Base-by-base conservation (phyloP, 1,284 basidiomycete species). In the Mycena sp. region DNA sequence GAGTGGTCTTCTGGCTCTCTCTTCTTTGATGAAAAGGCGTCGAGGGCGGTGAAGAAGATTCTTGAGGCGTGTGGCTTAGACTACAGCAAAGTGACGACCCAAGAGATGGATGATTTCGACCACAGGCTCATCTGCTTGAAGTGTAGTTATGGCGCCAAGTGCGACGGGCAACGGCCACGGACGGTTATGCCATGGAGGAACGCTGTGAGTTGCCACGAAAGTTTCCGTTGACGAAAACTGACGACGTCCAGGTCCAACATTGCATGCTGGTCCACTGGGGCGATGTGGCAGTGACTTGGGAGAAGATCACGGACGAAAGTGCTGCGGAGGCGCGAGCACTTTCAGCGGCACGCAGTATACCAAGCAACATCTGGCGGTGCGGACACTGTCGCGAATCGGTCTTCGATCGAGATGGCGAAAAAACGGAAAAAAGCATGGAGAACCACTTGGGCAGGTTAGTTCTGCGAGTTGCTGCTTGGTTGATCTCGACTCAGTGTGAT, bases 41-140 rank as follows among this genome's bases (percentile, higher is more conserved):
- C 70, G 48, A 67, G 62, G 32, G 71, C 67, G 12, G 76, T 76
- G 12, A 63, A 62, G 41, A 70, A 68, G 21, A 65, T 80, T 19
- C 37, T 80, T 17, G 63, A 71, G 40, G 72, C 72, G 11, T 77
- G 75, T 62, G 69, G 67, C 6, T 54, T 77, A 65, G 63, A 73
- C 50, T 49, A 61, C n/a, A 30, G 23, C 25, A 17, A 29, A 6
- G 56, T 35, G 37, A 73, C 73, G 37, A 75, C 69, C 2, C 54
- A 57, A 29, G 52, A 70, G 32, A 61, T 79, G 66, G 78, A 80
- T 56, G 29, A 65, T 32, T 26, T 70, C 12, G 75, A 80, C 67
- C 68, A 70, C n/a, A 66, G 77, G 37, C 48, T 80, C 41, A 73
- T 76, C 16, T 80, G 78, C 64, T 61, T 78, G 49, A 78, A 79